Percentiles rank a stretch among this genome's conserved stretches.
phyloP scores from a whole-genome alignment of 169 alveolate species.

The Cryptosporidium viatorum region DNA sequence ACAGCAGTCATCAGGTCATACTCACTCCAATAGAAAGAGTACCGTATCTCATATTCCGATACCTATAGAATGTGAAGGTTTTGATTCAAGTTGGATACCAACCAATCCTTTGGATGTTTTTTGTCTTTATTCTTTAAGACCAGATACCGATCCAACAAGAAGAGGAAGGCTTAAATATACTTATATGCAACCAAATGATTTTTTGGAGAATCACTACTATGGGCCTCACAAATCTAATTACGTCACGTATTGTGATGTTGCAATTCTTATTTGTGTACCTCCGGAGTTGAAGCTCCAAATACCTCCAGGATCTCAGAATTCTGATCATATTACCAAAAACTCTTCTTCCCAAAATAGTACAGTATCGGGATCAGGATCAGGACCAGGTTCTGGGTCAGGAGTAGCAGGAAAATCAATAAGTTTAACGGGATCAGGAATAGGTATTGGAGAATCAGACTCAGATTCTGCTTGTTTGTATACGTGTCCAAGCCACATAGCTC shows the following conservation, averaged over 20 bases:
- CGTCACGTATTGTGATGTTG: slow-evolving; percentile 54
- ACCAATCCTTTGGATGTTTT: slow-evolving; percentile 81
- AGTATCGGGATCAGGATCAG: background rate
- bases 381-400: background rate
- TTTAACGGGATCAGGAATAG: background rate
- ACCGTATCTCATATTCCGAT: background rate
- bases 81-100: slow-evolving; percentile 80
- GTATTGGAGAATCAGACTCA: background rate
- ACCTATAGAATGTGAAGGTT: background rate
- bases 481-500: slow-evolving; percentile 51
- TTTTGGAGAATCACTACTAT: slow-evolving; percentile 46
- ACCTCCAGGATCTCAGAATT: background rate
- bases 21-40: background rate
- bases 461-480: slow-evolving; percentile 18
- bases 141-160: slow-evolving; percentile 84
- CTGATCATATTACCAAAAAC: background rate
- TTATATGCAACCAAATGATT: slow-evolving; percentile 83
- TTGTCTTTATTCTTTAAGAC: slow-evolving; percentile 82
- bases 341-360: background rate
- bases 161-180: slow-evolving; percentile 82
- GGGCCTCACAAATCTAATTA: slow-evolving; percentile 41
- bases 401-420: background rate
- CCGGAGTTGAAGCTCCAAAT: slow-evolving; percentile 76
- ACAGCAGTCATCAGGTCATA: background rate
- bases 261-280: slow-evolving; percentile 79